phyloP scores from a whole-genome alignment of 306 rosid genomes.

The Quercus suber region DNA sequence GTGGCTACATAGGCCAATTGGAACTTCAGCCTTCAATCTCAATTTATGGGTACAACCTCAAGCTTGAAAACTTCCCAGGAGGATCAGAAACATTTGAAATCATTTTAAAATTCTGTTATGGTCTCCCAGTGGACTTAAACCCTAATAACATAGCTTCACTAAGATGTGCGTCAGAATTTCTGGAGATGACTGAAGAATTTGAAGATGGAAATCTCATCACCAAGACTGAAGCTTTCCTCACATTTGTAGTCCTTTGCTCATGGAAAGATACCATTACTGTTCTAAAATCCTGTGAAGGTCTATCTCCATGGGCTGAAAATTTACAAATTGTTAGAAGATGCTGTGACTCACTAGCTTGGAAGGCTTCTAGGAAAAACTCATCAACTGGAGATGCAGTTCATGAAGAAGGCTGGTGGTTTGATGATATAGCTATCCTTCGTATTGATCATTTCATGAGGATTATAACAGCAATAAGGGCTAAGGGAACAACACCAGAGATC shows the following conservation, averaged over 20 bases:
- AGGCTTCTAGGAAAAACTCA: constrained; percentile 57
- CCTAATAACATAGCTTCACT: constrained; percentile 68
- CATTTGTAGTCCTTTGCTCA: constrained; percentile 81
- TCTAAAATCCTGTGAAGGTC: constrained; percentile 68
- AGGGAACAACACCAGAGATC: constrained; percentile 59
- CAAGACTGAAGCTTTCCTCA: constrained; percentile 89
- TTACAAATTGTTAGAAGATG: constrained; percentile 92
- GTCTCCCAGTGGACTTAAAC: constrained; percentile 72
- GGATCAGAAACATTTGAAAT: constrained; percentile 71
- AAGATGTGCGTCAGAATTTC: constrained; percentile 88
- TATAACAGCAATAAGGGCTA: constrained; percentile 62
- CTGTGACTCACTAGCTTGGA: constrained; percentile 91
- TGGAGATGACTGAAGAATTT: constrained; percentile 90
- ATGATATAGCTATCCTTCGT: constrained; percentile 46
- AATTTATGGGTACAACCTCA: constrained; percentile 41
- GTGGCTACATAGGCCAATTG: constrained; percentile 70
- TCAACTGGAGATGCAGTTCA: constrained; percentile 25
- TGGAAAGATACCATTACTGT: constrained; percentile 85
- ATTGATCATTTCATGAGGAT: constrained; percentile 71
- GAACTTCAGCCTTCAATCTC: constrained; percentile 57
- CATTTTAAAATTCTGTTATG: constrained; percentile 79
- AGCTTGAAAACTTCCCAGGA: constrained; percentile 87
- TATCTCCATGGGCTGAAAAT: constrained; percentile 94
- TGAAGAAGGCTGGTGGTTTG: constrained; percentile 72
- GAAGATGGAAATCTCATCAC: constrained; percentile 79